Percentiles rank a stretch among this genome's conserved stretches.
Evolutionary conservation across 192 early-diverging fungal genomes (phyloP).

Genomic region (Linnemannia schmuckeri): DNA sequence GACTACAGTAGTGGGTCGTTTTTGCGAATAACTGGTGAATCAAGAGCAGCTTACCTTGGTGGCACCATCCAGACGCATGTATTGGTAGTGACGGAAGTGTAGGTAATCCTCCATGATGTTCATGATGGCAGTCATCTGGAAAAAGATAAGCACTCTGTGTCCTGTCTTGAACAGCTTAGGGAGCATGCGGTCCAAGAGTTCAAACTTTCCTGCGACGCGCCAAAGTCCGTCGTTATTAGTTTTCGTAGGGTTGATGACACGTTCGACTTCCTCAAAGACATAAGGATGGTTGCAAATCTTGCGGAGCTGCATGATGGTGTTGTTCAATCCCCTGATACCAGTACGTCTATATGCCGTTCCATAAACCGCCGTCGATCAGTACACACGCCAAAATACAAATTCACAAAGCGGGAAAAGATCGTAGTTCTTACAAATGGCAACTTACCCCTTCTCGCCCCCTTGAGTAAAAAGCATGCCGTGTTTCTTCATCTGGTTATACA

Average conservation of each 20-base stretch:
- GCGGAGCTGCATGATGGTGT: slow-evolving; percentile 98
- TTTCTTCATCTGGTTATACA: slow-evolving; percentile 91
- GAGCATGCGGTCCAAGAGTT: slow-evolving; percentile 94
- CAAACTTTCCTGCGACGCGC: slow-evolving; percentile 95
- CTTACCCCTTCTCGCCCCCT: slow-evolving; percentile 73
- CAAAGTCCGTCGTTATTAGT: slow-evolving; percentile 83
- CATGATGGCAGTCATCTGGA: slow-evolving; percentile 94
- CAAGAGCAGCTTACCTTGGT: slow-evolving; percentile 69
- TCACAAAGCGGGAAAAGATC: background rate
- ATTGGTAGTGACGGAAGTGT: slow-evolving; percentile 75
- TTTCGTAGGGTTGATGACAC: slow-evolving; percentile 79
- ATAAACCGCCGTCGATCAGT: background rate
- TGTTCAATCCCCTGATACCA: slow-evolving; percentile 87
- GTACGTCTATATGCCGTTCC: slow-evolving; percentile 49
- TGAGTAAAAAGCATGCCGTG: slow-evolving; percentile 79
- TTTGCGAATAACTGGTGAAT: background rate
- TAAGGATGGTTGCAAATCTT: slow-evolving; percentile 99
- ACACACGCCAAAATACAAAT: background rate
- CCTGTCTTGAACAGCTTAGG: slow-evolving; percentile 87
- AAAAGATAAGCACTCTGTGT: slow-evolving; percentile 87
- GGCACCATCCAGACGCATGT: slow-evolving; percentile 92
- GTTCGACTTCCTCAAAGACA: slow-evolving; percentile 94
- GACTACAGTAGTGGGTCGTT: background rate
- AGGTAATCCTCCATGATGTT: slow-evolving; percentile 97
- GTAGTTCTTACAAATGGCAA: background rate